Conservation (phyloP, 768 basidiomycete species). For the Tephrocybe sp. region DNA sequence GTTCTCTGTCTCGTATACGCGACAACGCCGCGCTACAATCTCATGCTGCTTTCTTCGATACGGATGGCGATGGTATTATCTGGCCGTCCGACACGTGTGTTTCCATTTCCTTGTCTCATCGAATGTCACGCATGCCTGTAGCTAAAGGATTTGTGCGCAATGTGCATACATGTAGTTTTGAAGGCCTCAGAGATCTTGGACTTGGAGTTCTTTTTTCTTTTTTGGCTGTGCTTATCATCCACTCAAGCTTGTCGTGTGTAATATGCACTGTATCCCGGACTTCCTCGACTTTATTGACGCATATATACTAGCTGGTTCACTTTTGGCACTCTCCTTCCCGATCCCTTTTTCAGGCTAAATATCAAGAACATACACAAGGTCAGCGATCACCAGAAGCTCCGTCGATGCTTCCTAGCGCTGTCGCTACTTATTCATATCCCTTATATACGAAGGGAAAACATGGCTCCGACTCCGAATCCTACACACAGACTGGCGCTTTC, state of each 20-base stretch:
- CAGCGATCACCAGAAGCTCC: too few species aligned
- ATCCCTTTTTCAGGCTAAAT: slow-evolving; percentile 43
- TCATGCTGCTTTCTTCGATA: slow-evolving; percentile 48
- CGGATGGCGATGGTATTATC: slow-evolving; percentile 43
- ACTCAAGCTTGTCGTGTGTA: slow-evolving; percentile 43
- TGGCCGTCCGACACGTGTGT: slow-evolving; percentile 47
- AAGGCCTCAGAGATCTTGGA: slow-evolving; percentile 37
- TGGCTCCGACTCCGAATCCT: slow-evolving; percentile 40
- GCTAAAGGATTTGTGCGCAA: not conserved
- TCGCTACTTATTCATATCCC: too few species aligned
- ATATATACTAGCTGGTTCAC: slow-evolving; percentile 32
- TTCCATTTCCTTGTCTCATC: not conserved
- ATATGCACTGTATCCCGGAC: not conserved
- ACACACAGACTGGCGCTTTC: slow-evolving; percentile 38
- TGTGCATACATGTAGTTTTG: slow-evolving; percentile 3
- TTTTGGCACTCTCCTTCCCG: slow-evolving; percentile 36
- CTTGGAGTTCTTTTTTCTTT: slow-evolving; percentile 36
- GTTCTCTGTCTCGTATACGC: slow-evolving; percentile 14
- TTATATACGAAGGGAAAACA: slow-evolving; percentile 35
- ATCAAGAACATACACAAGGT: slow-evolving; percentile 40
- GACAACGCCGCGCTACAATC: slow-evolving; percentile 38
- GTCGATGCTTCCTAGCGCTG: too few species aligned
- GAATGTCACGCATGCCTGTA: not conserved
- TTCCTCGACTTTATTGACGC: not conserved
- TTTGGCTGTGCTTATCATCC: slow-evolving; percentile 37